These are phyloP conservation scores for Fusarium musae DNA, from an alignment of 2,329 filamentous ascomycete species.

Conservation along the genomic window DNA sequence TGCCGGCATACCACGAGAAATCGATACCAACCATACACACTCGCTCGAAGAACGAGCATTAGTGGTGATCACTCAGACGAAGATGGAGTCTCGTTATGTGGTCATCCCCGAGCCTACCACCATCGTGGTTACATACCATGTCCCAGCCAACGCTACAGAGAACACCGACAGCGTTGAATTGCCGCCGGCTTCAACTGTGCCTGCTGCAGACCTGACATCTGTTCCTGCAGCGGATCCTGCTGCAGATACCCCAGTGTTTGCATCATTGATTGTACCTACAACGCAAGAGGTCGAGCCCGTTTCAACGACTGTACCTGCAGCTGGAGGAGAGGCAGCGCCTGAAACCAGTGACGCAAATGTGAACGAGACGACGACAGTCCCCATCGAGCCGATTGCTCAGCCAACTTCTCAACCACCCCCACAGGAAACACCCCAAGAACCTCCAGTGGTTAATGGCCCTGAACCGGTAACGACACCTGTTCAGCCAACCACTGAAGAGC, in stretches of 20 bases:
- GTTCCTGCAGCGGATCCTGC: conserved; percentile 1
- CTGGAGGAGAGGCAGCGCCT: conserved; percentile 19
- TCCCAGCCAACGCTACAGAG: conserved; percentile 27
- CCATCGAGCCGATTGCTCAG: conserved; percentile 12
- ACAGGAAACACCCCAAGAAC: neutral
- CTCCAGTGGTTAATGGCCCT: neutral
- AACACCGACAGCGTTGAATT: conserved; percentile 1
- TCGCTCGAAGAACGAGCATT: conserved; percentile 28
- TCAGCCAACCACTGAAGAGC: conserved; percentile 5
- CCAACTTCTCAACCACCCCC: conserved; percentile 4
- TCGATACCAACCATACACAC: conserved; percentile 30
- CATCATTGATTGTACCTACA: conserved; percentile 27
- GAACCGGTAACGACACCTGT: neutral
- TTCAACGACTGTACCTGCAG: conserved; percentile 15
- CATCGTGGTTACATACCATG: conserved; percentile 30
- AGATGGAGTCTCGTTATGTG: conserved; percentile 30
- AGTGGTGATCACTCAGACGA: conserved; percentile 28
- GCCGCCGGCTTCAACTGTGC: conserved; percentile 21
- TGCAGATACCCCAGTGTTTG: conserved; percentile 25
- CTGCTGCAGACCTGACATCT: conserved; percentile 7
- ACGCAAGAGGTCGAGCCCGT: conserved; percentile 11
- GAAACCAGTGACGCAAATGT: conserved; percentile 8
- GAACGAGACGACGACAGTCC: conserved; percentile 17
- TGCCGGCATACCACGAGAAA: conserved; percentile 61
- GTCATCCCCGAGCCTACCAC: conserved; percentile 31